These are phyloP conservation scores for Periglandula ipomoeae DNA, from an alignment of 2,329 filamentous ascomycete genomes.

Conservation along the genomic window DNA sequence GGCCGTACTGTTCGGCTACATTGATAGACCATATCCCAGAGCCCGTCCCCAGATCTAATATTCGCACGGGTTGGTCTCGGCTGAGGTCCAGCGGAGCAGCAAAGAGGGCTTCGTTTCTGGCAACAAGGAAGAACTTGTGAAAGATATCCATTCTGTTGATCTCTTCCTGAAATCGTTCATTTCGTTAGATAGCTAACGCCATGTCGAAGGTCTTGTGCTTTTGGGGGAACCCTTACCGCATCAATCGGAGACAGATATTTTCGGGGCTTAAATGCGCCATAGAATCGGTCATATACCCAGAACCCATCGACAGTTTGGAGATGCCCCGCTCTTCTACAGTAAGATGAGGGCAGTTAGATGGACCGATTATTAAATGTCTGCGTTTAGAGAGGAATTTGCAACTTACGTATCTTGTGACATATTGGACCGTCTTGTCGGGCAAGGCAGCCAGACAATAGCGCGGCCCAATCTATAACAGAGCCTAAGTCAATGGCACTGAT, in stretches of 20 bases:
- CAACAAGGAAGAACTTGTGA: constrained; percentile 65
- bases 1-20: constrained; percentile 56
- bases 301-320: constrained; percentile 15
- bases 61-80: constrained; percentile 20
- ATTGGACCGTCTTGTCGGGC: neutral
- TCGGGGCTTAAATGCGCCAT: constrained; percentile 57
- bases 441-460: neutral
- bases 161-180: constrained; percentile 42
- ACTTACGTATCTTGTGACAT: neutral
- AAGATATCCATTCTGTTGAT: constrained; percentile 73
- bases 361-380: neutral
- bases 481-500: neutral
- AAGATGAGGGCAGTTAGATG: neutral
- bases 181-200: neutral
- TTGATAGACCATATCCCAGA: constrained; percentile 90
- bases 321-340: neutral
- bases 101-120: constrained; percentile 37
- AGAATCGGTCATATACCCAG: constrained; percentile 58
- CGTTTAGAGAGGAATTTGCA: neutral
- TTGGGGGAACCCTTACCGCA: constrained; percentile 40
- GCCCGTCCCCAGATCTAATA: constrained; percentile 69
- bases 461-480: neutral
- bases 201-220: neutral
- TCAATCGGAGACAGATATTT: constrained; percentile 74
- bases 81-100: constrained; percentile 10